Percentiles rank a stretch among this genome's conserved stretches.
Conservation (phyloP, 257 asterid species). For the Mitragyna speciosa region DNA sequence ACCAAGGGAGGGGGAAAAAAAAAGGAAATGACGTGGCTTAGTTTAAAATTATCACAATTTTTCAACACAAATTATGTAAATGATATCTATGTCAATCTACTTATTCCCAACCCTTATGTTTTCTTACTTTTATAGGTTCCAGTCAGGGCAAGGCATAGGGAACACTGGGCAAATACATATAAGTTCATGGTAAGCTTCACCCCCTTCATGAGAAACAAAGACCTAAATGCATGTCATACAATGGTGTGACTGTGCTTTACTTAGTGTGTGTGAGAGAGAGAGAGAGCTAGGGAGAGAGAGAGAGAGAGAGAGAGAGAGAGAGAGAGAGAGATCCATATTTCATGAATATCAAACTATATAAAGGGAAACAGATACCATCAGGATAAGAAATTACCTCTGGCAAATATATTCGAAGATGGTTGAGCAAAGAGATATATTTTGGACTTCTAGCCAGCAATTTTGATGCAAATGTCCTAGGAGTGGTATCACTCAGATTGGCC, state of each 20-base stretch:
- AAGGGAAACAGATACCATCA: background rate
- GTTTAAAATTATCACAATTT: background rate
- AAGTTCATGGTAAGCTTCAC: background rate
- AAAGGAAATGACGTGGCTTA: background rate
- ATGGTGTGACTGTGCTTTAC: background rate
- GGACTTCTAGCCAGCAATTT: constrained; percentile 94
- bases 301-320: too few relatives aligned
- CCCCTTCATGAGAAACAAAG: background rate
- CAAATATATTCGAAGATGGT: constrained; percentile 93
- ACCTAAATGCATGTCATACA: background rate
- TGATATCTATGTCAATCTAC: background rate
- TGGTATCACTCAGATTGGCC: constrained; percentile 77
- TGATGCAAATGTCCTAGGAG: constrained; percentile 80
- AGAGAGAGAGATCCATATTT: background rate
- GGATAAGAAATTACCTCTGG: constrained; percentile 74
- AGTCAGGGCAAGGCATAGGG: background rate
- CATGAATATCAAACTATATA: background rate
- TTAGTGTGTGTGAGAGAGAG: background rate
- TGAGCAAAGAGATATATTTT: constrained; percentile 85
- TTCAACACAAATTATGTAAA: background rate
- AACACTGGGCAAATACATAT: background rate
- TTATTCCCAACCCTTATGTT: background rate
- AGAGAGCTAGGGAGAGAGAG: background rate
- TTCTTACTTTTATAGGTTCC: background rate
- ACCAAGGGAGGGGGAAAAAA: background rate